Evolutionary conservation across 371 early-diverging fungal genomes (phyloP), one percentile per base, ranked within the genome.

Genomic region (Apophysomyces sp.): DNA sequence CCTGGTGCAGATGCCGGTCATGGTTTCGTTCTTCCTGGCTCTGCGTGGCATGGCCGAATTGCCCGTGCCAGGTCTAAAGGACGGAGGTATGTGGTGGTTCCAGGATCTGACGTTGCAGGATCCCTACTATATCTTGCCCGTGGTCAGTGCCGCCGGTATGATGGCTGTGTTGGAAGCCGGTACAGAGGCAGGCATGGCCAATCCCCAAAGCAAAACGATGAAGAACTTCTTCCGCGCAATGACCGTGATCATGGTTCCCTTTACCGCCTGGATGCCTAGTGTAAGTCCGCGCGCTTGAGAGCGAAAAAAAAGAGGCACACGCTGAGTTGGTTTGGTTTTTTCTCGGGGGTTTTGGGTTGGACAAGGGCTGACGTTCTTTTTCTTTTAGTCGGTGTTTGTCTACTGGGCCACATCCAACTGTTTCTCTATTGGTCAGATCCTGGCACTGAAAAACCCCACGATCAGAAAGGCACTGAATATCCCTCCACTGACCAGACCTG

Each of bases 21-120:
- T 95, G 85, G 80, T 98, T 61, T 84, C 87, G 4, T 91, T 96
- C 81, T 98, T 96, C 67, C 76, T 94, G 68, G 96, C 92, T 1
- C 68, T 97, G 53, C 78, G 89, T 62, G 84, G 76, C 29, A 92
- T 98, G 93, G 86, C 93, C 15, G 82, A 84, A 15, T 64, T 93
- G 30, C 92, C 94, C 7, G 90, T 96, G 1, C 94, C 96, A 16
- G 91, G 92, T 27, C 85, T 96, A 68, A 55, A 68, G 53, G 84
- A 83, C 5, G 95, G 94, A 34, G 96, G 96, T 49, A 21, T 86
- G 5, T 63, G 66, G 18, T 98, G 96, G 95, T 89, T 97, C 67
- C 87, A 85, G 7, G 89, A 96, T 74, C 69, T 97, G 76, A 76
- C 94, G 1, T 68, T 79, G 1, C 76, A 89, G 36, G 98, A 97